A percentile compares a stretch with the other conserved stretches of the same genome.
Conservation (phyloP, 2,329 filamentous ascomycete genomes). For the Aspergillus sojae region DNA sequence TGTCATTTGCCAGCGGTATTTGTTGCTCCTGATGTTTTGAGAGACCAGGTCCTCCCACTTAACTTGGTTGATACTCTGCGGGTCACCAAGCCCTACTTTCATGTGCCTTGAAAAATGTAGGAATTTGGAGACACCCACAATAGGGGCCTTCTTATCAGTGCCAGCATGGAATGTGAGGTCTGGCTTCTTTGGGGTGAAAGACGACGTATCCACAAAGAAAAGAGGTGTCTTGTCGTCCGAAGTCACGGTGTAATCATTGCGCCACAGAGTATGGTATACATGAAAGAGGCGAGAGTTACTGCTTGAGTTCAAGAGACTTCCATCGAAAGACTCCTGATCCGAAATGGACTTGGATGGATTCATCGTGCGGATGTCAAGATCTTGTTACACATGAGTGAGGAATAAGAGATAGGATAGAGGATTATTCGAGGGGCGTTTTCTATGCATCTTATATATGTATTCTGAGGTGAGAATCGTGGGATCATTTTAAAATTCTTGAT, state of each 20-base stretch:
- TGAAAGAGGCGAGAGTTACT: constrained; percentile 21
- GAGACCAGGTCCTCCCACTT: constrained; percentile 35
- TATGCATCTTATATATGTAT: constrained; percentile 6
- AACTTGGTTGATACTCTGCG: constrained; percentile 22
- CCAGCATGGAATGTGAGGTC: constrained; percentile 39
- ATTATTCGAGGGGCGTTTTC: background rate
- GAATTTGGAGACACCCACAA: constrained; percentile 37
- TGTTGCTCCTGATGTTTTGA: constrained; percentile 25
- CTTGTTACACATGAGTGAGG: background rate
- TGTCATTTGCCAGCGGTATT: constrained; percentile 33
- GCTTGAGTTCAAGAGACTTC: background rate
- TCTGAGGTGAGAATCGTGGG: background rate
- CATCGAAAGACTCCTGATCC: background rate
- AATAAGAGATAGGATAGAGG: background rate
- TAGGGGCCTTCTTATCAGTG: constrained; percentile 25
- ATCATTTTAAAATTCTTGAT: background rate
- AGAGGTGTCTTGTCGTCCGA: constrained; percentile 20
- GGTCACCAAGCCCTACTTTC: constrained; percentile 38
- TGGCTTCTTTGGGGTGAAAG: constrained; percentile 33
- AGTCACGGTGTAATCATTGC: constrained; percentile 28
- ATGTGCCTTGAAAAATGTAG: constrained; percentile 34
- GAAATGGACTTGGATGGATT: constrained; percentile 1
- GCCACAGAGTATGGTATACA: constrained; percentile 27
- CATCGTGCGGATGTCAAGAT: background rate
- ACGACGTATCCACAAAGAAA: constrained; percentile 33